A percentile compares a stretch with the other conserved stretches of the same genome.
phyloP scores from a whole-genome alignment of 257 asterid genomes.

The Knoxia roxburghii region DNA sequence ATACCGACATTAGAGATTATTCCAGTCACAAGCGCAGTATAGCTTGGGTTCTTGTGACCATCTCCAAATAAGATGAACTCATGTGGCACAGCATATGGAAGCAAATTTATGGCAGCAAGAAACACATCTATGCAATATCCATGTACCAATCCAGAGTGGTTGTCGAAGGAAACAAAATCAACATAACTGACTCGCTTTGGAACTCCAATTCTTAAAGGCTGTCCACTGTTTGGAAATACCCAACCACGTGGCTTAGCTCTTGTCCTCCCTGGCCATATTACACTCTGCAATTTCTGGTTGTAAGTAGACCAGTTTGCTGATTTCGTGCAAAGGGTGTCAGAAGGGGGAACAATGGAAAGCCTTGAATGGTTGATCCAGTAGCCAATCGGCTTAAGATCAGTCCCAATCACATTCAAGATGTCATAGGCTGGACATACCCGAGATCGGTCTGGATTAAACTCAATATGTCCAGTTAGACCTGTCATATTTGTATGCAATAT shows the following conservation, averaged over 20 bases:
- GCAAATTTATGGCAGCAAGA: constrained; percentile 54
- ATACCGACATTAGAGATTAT: constrained; percentile 44
- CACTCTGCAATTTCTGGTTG: constrained; percentile 36
- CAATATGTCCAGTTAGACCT: constrained; percentile 58
- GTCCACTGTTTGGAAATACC: constrained; percentile 65
- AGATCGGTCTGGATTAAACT: constrained; percentile 43
- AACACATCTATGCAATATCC: constrained; percentile 80
- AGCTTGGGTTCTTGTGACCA: constrained; percentile 56
- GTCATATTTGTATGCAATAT: constrained; percentile 52
- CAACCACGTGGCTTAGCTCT: constrained; percentile 65
- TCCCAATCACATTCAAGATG: constrained; percentile 55
- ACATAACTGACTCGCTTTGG: constrained; percentile 61
- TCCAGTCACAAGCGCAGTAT: constrained; percentile 45
- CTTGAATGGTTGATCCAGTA: constrained; percentile 85
- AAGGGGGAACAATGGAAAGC: constrained; percentile 58
- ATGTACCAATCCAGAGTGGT: constrained; percentile 23
- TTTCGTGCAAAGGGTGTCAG: constrained; percentile 49
- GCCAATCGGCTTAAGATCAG: constrained; percentile 52
- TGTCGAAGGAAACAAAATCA: constrained; percentile 39
- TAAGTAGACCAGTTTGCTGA: constrained; percentile 51
- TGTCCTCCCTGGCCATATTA: constrained; percentile 72
- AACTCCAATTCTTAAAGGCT: constrained; percentile 61
- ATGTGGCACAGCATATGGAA: constrained; percentile 75
- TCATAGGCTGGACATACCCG: constrained; percentile 57
- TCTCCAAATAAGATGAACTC: constrained; percentile 59